Base-by-base conservation (phyloP, 352 stramenopile genomes). In the Globisporangium cylindrosporum region DNA sequence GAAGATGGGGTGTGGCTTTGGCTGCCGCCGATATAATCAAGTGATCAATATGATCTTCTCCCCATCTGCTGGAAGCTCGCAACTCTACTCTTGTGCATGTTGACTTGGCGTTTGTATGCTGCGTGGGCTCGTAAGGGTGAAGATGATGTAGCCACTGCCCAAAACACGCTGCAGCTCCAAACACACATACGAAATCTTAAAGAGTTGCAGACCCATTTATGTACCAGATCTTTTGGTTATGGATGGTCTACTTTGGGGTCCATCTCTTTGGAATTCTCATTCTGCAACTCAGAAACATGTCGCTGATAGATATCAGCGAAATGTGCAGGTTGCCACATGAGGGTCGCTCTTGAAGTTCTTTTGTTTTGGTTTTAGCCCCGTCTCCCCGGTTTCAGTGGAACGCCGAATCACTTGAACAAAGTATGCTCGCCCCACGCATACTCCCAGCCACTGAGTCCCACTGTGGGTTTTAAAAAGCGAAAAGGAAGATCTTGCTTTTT, bases 341-440 rank as follows among this genome's bases (percentile, higher is more conserved):
- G 29, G 55, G 55, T 58, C 8, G 8, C 3, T 18, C 29, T 60
- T 60, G 55, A 43, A 46, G 54, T 59, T 46, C 54, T 15, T 18
- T 38, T 38, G 7, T 43, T 46, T n/a, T 20, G 20, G 14, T 15
- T n/a, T 20, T 20, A n/a, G 1, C 43, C 43, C 18, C 43, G 43
- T 51, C 43, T 51, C 43, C 43, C 43, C 43, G 9, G 55, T 59
- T 59, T 59, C 54, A 59, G 54, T 59, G 25, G 25, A 14, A 15
- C 53, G 54, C 12, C 22, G 15, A 48, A 18, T 59, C 29, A 60
- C 27, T 60, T 60, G 55, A 20, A 43, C 29, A 60, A 60, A 46
- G 55, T 60, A 43, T 60, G 20, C 29, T 24, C 7, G 0, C 8
- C n/a, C 12, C 18, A 2, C 55, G 10, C 24, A 32, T 59, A 41